Percentiles rank a stretch among this genome's conserved stretches.
Conservation (phyloP, 1,284 basidiomycete genomes). For the Binderoboletus segoi region DNA sequence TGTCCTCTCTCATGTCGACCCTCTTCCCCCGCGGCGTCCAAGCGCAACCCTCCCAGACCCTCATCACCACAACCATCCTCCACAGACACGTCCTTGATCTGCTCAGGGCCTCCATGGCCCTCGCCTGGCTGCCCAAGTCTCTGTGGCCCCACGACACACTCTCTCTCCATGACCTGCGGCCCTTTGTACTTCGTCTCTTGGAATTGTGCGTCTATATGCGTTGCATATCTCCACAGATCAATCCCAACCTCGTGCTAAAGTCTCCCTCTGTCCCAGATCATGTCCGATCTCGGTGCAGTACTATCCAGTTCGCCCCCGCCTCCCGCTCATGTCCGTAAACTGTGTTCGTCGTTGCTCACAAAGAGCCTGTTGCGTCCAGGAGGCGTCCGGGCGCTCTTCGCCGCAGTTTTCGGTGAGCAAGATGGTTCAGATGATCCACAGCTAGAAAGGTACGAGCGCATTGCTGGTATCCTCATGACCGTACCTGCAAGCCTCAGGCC, state of each 20-base stretch:
- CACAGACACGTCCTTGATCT: slow-evolving; percentile 59
- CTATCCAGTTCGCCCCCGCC: slow-evolving; percentile 49
- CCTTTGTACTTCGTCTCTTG: slow-evolving; percentile 56
- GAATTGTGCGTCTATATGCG: slow-evolving; percentile 50
- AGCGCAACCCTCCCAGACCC: slow-evolving; percentile 51
- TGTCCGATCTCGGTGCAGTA: slow-evolving; percentile 61
- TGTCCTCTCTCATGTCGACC: slow-evolving; percentile 48
- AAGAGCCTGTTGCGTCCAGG: slow-evolving; percentile 67
- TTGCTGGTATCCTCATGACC: slow-evolving; percentile 57
- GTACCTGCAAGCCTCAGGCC: slow-evolving; percentile 56
- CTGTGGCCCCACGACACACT: slow-evolving; percentile 45
- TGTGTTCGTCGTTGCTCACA: slow-evolving; percentile 62
- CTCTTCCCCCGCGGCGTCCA: slow-evolving; percentile 55
- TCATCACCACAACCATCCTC: slow-evolving; percentile 63
- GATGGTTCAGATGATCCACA: slow-evolving; percentile 48
- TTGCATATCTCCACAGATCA: slow-evolving; percentile 9
- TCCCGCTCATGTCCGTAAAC: slow-evolving; percentile 52
- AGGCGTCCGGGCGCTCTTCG: slow-evolving; percentile 67
- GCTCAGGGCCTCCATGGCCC: slow-evolving; percentile 55
- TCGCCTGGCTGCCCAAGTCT: slow-evolving; percentile 72
- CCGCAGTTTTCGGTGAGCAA: slow-evolving; percentile 67
- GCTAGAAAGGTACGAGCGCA: slow-evolving; percentile 68
- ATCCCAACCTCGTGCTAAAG: slow-evolving; percentile 39
- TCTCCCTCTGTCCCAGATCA: slow-evolving; percentile 63
- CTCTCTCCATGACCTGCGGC: slow-evolving; percentile 42